phyloP scores from a whole-genome alignment of 768 basidiomycete species.

The Mycena maculata region DNA sequence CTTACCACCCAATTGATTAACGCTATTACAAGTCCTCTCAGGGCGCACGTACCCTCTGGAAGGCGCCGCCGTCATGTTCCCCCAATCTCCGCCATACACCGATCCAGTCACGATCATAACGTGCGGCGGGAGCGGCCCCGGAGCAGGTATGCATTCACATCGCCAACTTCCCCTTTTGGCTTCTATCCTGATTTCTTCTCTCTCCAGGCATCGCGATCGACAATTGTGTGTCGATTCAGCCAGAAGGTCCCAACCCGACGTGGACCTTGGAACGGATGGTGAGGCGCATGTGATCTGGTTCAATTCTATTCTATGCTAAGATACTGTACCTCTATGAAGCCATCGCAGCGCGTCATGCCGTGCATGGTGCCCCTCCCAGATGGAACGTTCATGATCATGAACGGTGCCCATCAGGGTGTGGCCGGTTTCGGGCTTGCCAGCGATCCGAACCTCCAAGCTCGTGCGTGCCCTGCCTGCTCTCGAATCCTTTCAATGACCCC shows the following conservation, averaged over 20 bases:
- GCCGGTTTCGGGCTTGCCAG: slow-evolving; percentile 80
- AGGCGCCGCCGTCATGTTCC: slow-evolving; percentile 77
- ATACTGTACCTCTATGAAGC: no score
- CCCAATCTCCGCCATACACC: slow-evolving; percentile 79
- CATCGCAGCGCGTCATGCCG: slow-evolving; percentile 52
- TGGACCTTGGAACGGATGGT: slow-evolving; percentile 91
- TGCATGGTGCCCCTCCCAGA: slow-evolving; percentile 74
- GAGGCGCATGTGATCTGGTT: slow-evolving; percentile 41
- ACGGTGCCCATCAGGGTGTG: slow-evolving; percentile 76
- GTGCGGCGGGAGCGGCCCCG: slow-evolving; percentile 80
- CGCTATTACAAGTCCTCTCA: slow-evolving; percentile 57
- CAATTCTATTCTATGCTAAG: no score
- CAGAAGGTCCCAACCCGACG: slow-evolving; percentile 68
- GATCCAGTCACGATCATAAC: slow-evolving; percentile 74
- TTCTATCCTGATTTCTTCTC: no score
- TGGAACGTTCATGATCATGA: slow-evolving; percentile 82
- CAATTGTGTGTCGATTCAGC: slow-evolving; percentile 77
- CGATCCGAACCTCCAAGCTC: slow-evolving; percentile 70
- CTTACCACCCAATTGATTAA: background rate
- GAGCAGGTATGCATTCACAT: no score
- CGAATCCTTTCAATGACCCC: no score
- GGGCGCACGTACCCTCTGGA: slow-evolving; percentile 85
- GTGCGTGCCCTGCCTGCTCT: no score
- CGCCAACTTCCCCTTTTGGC: no score
- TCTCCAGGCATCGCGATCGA: slow-evolving; percentile 65